Percentiles rank a stretch among this genome's conserved stretches.
These are phyloP conservation scores for Sclerotinia trifoliorum DNA, from an alignment of 2,329 filamentous ascomycete species.

Conservation along the genomic window DNA sequence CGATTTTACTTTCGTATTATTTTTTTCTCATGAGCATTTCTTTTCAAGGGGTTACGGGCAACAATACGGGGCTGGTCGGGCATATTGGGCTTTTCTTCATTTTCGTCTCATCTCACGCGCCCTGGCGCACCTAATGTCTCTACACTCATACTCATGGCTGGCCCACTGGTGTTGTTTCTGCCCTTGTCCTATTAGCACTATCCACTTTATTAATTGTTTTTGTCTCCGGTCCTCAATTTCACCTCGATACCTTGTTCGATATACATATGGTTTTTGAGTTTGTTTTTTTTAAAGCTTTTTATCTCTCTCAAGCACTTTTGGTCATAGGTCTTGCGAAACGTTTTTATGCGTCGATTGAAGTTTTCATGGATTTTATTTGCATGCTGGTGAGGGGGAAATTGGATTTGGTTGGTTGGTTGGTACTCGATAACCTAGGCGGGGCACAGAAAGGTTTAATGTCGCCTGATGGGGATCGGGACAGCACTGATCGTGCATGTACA, in stretches of 20 bases:
- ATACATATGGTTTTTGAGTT: constrained; percentile 42
- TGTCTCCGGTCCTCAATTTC: constrained; percentile 35
- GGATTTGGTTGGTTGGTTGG: constrained; percentile 16
- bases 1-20: constrained; percentile 25
- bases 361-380: constrained; percentile 25
- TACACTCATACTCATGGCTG: constrained; percentile 39
- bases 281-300: constrained; percentile 4
- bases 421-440: constrained; percentile 19
- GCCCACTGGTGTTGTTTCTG: constrained; percentile 41
- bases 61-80: constrained; percentile 44
- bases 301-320: neutral
- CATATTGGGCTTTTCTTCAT: constrained; percentile 38
- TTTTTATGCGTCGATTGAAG: constrained; percentile 26
- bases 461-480: constrained; percentile 19
- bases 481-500: constrained; percentile 27
- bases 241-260: constrained; percentile 60
- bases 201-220: constrained; percentile 35
- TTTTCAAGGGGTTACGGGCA: constrained; percentile 45
- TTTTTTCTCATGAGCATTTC: constrained; percentile 33
- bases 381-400: constrained; percentile 21
- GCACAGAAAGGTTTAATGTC: constrained; percentile 23
- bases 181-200: constrained; percentile 38
- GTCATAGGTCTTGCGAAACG: constrained; percentile 25
- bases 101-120: constrained; percentile 29
- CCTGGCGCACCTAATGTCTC: constrained; percentile 35